Evolutionary conservation across 139 green algal genomes (phyloP).

Genomic region (Coelastrella sp.): DNA sequence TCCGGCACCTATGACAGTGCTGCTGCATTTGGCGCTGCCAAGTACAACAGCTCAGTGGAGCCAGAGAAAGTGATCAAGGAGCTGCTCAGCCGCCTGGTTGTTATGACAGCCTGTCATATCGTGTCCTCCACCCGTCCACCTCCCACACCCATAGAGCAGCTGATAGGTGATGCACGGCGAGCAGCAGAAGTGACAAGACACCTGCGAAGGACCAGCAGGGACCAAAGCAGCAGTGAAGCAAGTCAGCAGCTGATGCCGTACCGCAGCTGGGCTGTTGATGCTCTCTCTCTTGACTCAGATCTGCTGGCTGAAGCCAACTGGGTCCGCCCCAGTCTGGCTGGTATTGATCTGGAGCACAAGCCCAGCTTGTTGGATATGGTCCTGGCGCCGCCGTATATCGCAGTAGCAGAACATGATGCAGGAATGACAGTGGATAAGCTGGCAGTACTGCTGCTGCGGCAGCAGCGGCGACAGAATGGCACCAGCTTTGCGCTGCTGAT

Average conservation of each 20-base stretch:
- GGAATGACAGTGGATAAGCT: neutral
- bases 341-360: neutral
- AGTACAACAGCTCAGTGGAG: neutral
- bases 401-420: conserved; percentile 14
- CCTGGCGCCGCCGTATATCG: neutral
- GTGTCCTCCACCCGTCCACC: neutral
- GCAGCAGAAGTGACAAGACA: neutral
- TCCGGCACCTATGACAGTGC: neutral
- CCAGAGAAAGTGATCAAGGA: neutral
- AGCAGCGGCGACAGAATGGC: neutral
- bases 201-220: neutral
- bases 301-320: neutral
- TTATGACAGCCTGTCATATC: neutral
- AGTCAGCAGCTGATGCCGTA: conserved; percentile 12
- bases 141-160: neutral
- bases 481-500: neutral
- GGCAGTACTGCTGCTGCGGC: conserved; percentile 1
- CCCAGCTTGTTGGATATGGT: conserved; percentile 22
- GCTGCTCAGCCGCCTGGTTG: neutral
- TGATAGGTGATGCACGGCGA: neutral
- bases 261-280: neutral
- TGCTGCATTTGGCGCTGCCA: neutral
- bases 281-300: neutral
- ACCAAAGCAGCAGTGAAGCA: neutral
- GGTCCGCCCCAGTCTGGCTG: neutral